Conservation (phyloP, 1,139 yeast species). For the Pichia sp. region DNA sequence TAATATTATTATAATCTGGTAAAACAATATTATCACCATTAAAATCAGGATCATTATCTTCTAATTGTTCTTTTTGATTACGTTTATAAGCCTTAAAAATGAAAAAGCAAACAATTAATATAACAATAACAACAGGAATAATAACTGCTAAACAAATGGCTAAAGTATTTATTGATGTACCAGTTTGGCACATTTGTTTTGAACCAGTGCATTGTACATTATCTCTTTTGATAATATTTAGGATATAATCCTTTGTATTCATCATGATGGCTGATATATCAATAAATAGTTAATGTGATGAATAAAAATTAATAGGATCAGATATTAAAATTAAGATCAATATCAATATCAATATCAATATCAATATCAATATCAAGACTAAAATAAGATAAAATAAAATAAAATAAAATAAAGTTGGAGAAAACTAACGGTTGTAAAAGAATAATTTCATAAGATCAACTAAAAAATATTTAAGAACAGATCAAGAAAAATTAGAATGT, state of each 20-base stretch:
- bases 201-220: slow-evolving; percentile 26
- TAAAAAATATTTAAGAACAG: too few relatives aligned
- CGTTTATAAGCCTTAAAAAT: slow-evolving; percentile 51
- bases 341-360: too few relatives aligned
- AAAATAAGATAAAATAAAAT: too few relatives aligned
- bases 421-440: too few relatives aligned
- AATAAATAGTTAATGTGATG: too few relatives aligned
- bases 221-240: slow-evolving; percentile 7
- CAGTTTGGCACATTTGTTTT: slow-evolving; percentile 37
- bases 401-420: too few relatives aligned
- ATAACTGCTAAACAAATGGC: slow-evolving; percentile 61
- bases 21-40: slow-evolving; percentile 71
- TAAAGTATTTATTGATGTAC: slow-evolving; percentile 35
- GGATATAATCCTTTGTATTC: not conserved
- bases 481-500: too few relatives aligned
- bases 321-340: too few relatives aligned
- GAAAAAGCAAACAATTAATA: slow-evolving; percentile 43
- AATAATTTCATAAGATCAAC: too few relatives aligned
- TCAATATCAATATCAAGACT: too few relatives aligned
- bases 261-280: too few relatives aligned
- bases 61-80: slow-evolving; percentile 48
- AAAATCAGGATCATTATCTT: slow-evolving; percentile 73
- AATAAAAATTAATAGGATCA: too few relatives aligned
- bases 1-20: slow-evolving; percentile 43
- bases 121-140: slow-evolving; percentile 53